Evolutionary conservation across 768 basidiomycete genomes (phyloP).

Genomic region (Lyophyllum decastes): DNA sequence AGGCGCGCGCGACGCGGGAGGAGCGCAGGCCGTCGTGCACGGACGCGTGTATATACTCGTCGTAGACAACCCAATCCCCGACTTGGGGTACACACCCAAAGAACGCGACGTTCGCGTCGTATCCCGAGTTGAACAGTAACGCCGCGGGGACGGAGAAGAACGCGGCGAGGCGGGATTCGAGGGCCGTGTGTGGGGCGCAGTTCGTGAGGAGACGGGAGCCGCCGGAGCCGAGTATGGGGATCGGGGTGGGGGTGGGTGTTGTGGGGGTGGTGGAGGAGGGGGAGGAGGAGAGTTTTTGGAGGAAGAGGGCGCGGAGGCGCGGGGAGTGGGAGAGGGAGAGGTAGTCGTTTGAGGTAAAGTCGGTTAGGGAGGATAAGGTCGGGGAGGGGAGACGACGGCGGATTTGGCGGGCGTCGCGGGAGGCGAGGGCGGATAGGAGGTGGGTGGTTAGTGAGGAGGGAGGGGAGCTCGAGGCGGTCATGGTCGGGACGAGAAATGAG

Average conservation of each 20-base stretch:
- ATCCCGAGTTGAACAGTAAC: slow-evolving; percentile 90
- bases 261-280: no score
- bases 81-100: slow-evolving; percentile 79
- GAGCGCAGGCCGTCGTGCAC: slow-evolving; percentile 90
- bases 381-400: slow-evolving; percentile 60
- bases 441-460: slow-evolving; percentile 27
- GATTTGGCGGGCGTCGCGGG: slow-evolving; percentile 67
- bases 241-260: no score
- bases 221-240: slow-evolving; percentile 80
- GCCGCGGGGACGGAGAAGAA: slow-evolving; percentile 71
- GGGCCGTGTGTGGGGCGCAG: slow-evolving; percentile 62
- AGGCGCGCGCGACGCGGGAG: slow-evolving; percentile 45
- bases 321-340: slow-evolving; percentile 74
- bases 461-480: no score
- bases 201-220: slow-evolving; percentile 88
- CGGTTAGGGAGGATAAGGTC: slow-evolving; percentile 39
- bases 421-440: slow-evolving; percentile 55
- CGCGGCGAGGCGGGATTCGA: slow-evolving; percentile 67
- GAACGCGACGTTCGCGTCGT: slow-evolving; percentile 89
- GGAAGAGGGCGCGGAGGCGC: slow-evolving; percentile 56
- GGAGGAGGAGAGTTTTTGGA: slow-evolving; percentile 47
- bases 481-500: no score
- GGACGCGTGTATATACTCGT: slow-evolving; percentile 59
- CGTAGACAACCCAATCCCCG: slow-evolving; percentile 77
- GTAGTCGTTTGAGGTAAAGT: slow-evolving; percentile 94